Evolutionary conservation across 2,329 filamentous ascomycete species (phyloP), one percentile per base, ranked within the genome.

Genomic region (Amauroascus niger): DNA sequence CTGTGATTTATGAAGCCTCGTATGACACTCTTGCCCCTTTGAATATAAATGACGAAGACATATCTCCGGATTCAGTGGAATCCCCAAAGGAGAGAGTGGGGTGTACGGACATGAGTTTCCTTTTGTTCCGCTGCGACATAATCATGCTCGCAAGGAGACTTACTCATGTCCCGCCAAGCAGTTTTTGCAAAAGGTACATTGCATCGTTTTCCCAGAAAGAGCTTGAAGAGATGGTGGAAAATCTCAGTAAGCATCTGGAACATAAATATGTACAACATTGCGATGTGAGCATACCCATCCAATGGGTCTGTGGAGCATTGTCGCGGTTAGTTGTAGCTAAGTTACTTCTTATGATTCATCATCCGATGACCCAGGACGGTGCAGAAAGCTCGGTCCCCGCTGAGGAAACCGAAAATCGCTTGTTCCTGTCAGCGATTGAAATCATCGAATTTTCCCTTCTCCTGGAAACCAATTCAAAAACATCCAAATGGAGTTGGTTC

Each of bases 341-440:
- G 68, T 81, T 89, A 74, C 87, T 83, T 71, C 75, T 93, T 33
- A 78, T 89, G 56, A 78, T 88, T 1, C 86, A 91, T 62, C 83
- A 91, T 60, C 86, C 86, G 0, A 77, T 84, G 62, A 80, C 86
- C 30, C 79, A 82, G 49, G 78, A 66, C 35, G 58, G 81, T 24
- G 74, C 76, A 8, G 76, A 75, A n/a, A 26, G 16, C 13, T 68
- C 74, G 7, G 75, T 74, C 24, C 72, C 86, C 6, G 78, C 80
- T 0, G 75, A 79, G 48, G 82, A 83, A 46, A 79, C 80, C 7
- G 80, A 81, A 54, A 79, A 88, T 57, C 82, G 82, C 54, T 74
- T 90, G 1, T 87, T 88, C 64, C 71, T 83, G 22, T 85, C 83
- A 0, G 82, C 84, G 1, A 77, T 90, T 24, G 86, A 90, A 62